Evolutionary conservation across 192 early-diverging fungal genomes (phyloP).

Genomic region (Coemansia sp.): DNA sequence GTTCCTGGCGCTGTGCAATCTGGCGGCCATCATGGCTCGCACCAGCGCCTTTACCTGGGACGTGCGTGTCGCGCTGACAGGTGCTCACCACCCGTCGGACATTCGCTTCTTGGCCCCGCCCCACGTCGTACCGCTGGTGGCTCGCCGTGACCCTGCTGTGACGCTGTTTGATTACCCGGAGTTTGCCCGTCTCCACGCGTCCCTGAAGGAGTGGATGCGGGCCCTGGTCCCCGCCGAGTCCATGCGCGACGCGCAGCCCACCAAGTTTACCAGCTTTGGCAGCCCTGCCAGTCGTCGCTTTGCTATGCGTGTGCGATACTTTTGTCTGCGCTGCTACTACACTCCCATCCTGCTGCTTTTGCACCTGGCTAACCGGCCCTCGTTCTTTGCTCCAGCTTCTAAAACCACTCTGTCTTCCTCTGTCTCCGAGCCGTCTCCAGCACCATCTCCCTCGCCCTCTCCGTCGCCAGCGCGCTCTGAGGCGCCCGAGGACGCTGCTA

Average conservation of each 20-base stretch:
- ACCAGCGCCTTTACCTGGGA: slow-evolving; percentile 48
- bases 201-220: slow-evolving; percentile 28
- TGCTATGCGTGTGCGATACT: slow-evolving; percentile 47
- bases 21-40: slow-evolving; percentile 33
- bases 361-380: slow-evolving; percentile 49
- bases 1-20: slow-evolving; percentile 40
- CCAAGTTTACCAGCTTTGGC: slow-evolving; percentile 23
- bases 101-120: slow-evolving; percentile 23
- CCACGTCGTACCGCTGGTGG: neutral
- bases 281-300: slow-evolving; percentile 38
- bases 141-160: slow-evolving; percentile 9
- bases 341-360: slow-evolving; percentile 32
- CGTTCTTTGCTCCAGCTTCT: slow-evolving; percentile 26
- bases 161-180: slow-evolving; percentile 40
- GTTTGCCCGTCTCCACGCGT: slow-evolving; percentile 25
- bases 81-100: slow-evolving; percentile 16
- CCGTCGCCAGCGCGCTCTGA: slow-evolving; percentile 18
- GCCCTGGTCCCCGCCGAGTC: slow-evolving; percentile 36
- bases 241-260: slow-evolving; percentile 12
- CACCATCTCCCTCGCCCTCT: neutral
- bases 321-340: slow-evolving; percentile 46
- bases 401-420: slow-evolving; percentile 26
- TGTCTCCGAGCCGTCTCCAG: neutral
- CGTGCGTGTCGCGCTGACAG: slow-evolving; percentile 20
- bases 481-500: slow-evolving; percentile 33